These are phyloP conservation scores for Triticum timopheevii DNA, from an alignment of 176 grass and related monocot genomes.

Conservation along the genomic window DNA sequence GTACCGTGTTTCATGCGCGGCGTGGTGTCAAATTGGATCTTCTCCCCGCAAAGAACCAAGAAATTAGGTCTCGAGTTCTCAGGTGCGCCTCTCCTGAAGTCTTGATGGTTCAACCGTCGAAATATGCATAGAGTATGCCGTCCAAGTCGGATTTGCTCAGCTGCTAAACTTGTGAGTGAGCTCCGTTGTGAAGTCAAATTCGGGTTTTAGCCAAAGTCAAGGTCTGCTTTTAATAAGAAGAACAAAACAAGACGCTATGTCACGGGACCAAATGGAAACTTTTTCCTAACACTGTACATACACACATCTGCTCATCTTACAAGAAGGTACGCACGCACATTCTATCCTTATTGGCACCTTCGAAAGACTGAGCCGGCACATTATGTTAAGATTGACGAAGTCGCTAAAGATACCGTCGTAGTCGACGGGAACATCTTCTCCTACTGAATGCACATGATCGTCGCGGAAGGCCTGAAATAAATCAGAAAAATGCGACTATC, in stretches of 20 bases:
- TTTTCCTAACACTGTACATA: too few relatives aligned
- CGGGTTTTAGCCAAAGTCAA: neutral
- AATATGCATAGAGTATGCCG: too few relatives aligned
- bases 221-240: neutral
- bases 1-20: neutral
- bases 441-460: too few relatives aligned
- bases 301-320: too few relatives aligned
- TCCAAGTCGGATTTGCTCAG: neutral
- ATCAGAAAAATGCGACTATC: too few relatives aligned
- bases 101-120: neutral
- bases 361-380: too few relatives aligned
- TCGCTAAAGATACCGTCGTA: too few relatives aligned
- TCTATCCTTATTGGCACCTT: fast-evolving
- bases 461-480: too few relatives aligned
- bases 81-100: neutral
- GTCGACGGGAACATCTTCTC: too few relatives aligned
- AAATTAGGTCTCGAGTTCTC: neutral
- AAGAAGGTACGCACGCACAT: too few relatives aligned
- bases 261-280: neutral
- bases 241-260: neutral
- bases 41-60: neutral
- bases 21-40: neutral
- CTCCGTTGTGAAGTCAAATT: neutral
- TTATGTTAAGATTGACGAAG: too few relatives aligned
- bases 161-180: neutral